Percentiles rank a stretch among this genome's conserved stretches.
phyloP scores from a whole-genome alignment of 2,329 filamentous ascomycete genomes.

The Hymenoscyphus salicellus region DNA sequence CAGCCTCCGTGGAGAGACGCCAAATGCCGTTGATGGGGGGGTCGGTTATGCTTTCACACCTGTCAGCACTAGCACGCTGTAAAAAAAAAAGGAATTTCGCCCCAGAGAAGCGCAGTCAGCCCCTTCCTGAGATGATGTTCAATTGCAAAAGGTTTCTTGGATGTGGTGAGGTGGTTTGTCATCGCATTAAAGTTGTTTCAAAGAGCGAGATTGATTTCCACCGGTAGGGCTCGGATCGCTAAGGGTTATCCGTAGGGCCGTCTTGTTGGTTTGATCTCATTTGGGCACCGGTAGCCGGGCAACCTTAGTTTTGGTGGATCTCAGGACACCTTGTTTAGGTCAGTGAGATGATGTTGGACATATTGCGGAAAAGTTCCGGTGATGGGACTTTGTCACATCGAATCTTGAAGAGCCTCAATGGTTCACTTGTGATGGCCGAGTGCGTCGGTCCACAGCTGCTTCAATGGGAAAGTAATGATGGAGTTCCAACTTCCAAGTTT shows the following conservation, averaged over 20 bases:
- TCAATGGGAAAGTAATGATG: background rate
- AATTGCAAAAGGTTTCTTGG: too few relatives aligned
- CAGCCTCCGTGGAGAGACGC: background rate
- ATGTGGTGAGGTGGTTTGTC: slow-evolving; percentile 3
- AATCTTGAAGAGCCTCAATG: background rate
- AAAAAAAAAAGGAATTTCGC: too few relatives aligned
- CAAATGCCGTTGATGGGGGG: background rate
- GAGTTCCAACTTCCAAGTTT: background rate
- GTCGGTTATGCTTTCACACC: background rate
- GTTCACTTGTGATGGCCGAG: background rate
- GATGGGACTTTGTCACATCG: background rate
- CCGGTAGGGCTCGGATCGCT: background rate
- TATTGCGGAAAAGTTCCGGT: background rate
- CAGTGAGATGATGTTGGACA: background rate
- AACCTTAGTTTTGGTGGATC: background rate
- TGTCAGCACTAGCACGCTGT: too few relatives aligned
- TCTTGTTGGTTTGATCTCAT: background rate
- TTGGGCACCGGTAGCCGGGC: background rate
- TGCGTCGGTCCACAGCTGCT: background rate
- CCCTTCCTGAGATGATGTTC: too few relatives aligned
- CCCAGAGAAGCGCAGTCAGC: too few relatives aligned
- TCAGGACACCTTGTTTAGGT: background rate
- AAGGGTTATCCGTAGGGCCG: background rate
- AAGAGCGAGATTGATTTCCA: slow-evolving; percentile 2
- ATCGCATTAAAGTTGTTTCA: slow-evolving; percentile 18